These are phyloP conservation scores for Cajanus cajan DNA, from an alignment of 306 rosid species.

Conservation along the genomic window DNA sequence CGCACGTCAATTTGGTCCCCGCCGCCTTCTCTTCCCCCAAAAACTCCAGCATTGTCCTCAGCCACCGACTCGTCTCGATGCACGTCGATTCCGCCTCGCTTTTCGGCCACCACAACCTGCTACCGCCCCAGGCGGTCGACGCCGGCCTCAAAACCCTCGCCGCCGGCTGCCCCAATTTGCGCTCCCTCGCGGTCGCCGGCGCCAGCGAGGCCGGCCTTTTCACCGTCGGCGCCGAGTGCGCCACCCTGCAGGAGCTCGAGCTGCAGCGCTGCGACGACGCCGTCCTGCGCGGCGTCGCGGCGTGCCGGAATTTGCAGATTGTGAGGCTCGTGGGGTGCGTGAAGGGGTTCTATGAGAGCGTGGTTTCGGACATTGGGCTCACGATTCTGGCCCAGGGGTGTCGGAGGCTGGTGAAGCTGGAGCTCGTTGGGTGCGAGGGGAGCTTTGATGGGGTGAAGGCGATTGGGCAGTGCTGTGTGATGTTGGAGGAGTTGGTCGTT, in stretches of 20 bases:
- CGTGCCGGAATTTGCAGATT: slow-evolving; percentile 57
- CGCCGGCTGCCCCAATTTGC: slow-evolving; percentile 18
- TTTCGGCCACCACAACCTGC: background rate
- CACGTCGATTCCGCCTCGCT: slow-evolving; percentile 4
- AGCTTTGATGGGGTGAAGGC: slow-evolving; percentile 91
- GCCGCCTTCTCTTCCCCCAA: background rate
- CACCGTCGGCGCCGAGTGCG: background rate
- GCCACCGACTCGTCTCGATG: background rate
- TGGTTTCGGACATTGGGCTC: slow-evolving; percentile 77
- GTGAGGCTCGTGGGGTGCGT: slow-evolving; percentile 62
- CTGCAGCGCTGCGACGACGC: slow-evolving; percentile 26
- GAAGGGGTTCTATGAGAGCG: slow-evolving; percentile 51
- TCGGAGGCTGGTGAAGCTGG: slow-evolving; percentile 74
- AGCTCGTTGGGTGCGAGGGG: slow-evolving; percentile 83
- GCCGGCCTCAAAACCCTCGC: background rate
- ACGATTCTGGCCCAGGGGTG: slow-evolving; percentile 92
- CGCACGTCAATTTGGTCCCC: slow-evolving; percentile 23
- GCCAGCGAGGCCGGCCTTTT: background rate
- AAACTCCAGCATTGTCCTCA: background rate
- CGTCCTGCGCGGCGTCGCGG: slow-evolving; percentile 21
- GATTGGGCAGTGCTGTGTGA: slow-evolving; percentile 78
- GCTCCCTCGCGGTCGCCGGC: slow-evolving; percentile 14
- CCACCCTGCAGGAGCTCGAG: slow-evolving; percentile 26
- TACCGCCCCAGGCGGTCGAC: slow-evolving; percentile 14
- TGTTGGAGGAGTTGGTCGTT: slow-evolving; percentile 76